Percentiles rank a stretch among this genome's conserved stretches.
Conservation (phyloP, 352 stramenopile genomes). For the Globisporangium mamillatum region DNA sequence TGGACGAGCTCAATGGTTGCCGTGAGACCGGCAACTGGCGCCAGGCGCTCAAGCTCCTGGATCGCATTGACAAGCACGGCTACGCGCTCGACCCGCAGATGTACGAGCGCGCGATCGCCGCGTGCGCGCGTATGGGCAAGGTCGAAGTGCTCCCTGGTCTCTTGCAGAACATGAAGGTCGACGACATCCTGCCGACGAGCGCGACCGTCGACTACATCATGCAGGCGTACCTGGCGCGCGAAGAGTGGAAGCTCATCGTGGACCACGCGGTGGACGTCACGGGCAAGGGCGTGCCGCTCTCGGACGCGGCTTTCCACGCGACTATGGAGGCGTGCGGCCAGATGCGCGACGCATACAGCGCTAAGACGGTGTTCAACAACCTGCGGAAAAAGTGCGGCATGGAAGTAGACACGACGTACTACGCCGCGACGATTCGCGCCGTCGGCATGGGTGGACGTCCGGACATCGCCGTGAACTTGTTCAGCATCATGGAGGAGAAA, state of each 20-base stretch:
- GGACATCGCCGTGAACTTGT: conserved; percentile 53
- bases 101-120: conserved; percentile 79
- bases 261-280: conserved; percentile 41
- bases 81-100: conserved; percentile 56
- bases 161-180: conserved; percentile 76
- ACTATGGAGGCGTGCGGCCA: conserved; percentile 73
- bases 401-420: conserved; percentile 35
- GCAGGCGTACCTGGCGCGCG: conserved; percentile 69
- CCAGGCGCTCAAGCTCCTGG: conserved; percentile 69
- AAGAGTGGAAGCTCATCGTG: conserved; percentile 63
- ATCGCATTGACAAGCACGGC: conserved; percentile 58
- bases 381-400: conserved; percentile 24
- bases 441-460: conserved; percentile 55
- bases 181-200: conserved; percentile 57
- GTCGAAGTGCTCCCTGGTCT: conserved; percentile 72
- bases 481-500: conserved; percentile 65
- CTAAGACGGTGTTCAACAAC: conserved; percentile 49
- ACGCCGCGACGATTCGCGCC: conserved; percentile 59
- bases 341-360: conserved; percentile 43
- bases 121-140: conserved; percentile 78
- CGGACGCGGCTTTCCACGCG: conserved; percentile 66
- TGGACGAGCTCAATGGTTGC: conserved; percentile 45
- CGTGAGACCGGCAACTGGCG: conserved; percentile 71
- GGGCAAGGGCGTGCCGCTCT: conserved; percentile 48
- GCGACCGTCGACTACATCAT: conserved; percentile 79